phyloP scores from a whole-genome alignment of 768 basidiomycete genomes.

The Boletellus emodensis region DNA sequence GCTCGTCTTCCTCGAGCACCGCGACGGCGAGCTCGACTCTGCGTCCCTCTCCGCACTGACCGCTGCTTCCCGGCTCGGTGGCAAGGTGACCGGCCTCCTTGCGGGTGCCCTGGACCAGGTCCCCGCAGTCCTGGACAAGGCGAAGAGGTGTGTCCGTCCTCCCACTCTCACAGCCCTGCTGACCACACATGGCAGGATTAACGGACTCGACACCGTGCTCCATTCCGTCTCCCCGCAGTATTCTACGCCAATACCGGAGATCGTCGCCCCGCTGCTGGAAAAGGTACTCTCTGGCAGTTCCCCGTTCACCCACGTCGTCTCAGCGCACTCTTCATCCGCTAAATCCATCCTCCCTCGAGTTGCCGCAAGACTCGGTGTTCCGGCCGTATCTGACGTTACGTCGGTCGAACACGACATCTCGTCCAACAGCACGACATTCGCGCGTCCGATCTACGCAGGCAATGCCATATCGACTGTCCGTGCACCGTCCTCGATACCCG shows the following conservation, averaged over 20 bases:
- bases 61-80: constrained; percentile 83
- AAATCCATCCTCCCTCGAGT: constrained; percentile 93
- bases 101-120: constrained; percentile 70
- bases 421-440: constrained; percentile 77
- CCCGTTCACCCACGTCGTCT: constrained; percentile 86
- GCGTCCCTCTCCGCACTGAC: constrained; percentile 88
- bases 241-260: constrained; percentile 66
- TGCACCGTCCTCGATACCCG: constrained; percentile 64
- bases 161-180: constrained; percentile 7
- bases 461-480: constrained; percentile 94
- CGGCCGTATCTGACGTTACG: constrained; percentile 88
- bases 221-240: constrained; percentile 72
- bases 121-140: constrained; percentile 61
- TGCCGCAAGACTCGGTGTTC: constrained; percentile 83
- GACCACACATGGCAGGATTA: constrained; percentile 43
- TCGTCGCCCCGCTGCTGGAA: constrained; percentile 78
- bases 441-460: constrained; percentile 95
- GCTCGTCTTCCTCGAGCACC: constrained; percentile 88
- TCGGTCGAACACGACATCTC: constrained; percentile 69
- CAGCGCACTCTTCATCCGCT: constrained; percentile 86
- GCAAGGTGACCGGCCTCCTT: constrained; percentile 76
- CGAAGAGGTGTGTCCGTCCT: constrained; percentile 61
- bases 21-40: constrained; percentile 74
- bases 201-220: constrained; percentile 62
- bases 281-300: constrained; percentile 59